phyloP scores from a whole-genome alignment of 116 monocot genomes.

The Dioscorea cayenensis region DNA sequence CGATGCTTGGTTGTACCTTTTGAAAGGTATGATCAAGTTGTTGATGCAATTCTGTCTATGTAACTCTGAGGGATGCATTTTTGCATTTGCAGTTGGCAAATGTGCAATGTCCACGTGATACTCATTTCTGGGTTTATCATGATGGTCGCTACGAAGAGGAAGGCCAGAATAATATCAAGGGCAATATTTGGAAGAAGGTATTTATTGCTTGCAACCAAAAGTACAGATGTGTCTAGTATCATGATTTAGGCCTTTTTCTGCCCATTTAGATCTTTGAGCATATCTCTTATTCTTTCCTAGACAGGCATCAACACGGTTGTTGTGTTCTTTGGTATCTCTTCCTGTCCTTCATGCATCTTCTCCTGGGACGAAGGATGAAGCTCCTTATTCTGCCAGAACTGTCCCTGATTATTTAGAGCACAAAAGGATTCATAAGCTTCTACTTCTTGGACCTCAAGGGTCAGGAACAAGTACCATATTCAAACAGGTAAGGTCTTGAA shows the following conservation, averaged over 20 bases:
- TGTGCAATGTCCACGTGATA: constrained; percentile 87
- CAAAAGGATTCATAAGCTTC: constrained; percentile 79
- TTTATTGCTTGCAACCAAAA: constrained; percentile 3
- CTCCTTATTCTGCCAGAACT: constrained; percentile 51
- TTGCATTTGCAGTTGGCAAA: constrained; percentile 53
- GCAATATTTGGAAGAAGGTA: constrained; percentile 91
- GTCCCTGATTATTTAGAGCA: constrained; percentile 75
- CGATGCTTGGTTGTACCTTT: neutral
- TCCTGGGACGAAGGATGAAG: constrained; percentile 35
- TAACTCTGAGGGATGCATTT: neutral
- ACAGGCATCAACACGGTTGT: constrained; percentile 58
- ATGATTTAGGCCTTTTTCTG: neutral
- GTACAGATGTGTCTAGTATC: neutral
- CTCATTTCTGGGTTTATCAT: constrained; percentile 98
- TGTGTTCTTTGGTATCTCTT: constrained; percentile 63
- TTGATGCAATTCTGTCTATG: neutral
- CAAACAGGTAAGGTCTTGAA: constrained; percentile 55
- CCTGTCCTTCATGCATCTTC: constrained; percentile 49
- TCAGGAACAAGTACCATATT: constrained; percentile 98
- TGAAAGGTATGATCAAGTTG: neutral
- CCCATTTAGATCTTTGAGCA: neutral
- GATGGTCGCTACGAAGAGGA: constrained; percentile 94
- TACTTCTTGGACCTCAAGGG: constrained; percentile 73
- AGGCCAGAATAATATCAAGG: constrained; percentile 91
- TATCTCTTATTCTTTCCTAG: constrained; percentile 15